phyloP scores from a whole-genome alignment of 2,329 filamentous ascomycete genomes.

The Catunica adiposa region DNA sequence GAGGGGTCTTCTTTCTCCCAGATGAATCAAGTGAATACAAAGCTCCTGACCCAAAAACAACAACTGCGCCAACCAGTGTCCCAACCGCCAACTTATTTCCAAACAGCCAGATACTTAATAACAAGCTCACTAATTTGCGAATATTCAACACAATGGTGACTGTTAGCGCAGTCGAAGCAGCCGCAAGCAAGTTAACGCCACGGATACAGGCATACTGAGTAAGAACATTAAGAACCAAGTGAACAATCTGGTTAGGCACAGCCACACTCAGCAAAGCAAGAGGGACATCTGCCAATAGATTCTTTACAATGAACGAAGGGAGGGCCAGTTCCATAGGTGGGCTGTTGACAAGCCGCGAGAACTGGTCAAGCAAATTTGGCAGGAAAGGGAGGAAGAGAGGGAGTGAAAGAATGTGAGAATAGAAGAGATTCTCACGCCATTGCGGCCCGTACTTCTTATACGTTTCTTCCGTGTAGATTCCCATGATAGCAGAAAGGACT shows the following conservation, averaged over 20 bases:
- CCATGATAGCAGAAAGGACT: conserved; percentile 82
- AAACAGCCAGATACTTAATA: conserved; percentile 87
- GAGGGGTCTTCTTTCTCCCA: conserved; percentile 4
- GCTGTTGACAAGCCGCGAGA: conserved; percentile 45
- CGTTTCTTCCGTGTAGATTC: conserved; percentile 81
- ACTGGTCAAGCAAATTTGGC: conserved; percentile 47
- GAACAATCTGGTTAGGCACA: conserved; percentile 54
- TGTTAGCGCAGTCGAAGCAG: conserved; percentile 75
- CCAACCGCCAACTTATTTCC: conserved; percentile 64
- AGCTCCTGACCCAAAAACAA: conserved; percentile 84
- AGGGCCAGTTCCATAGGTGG: conserved; percentile 30
- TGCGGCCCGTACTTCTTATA: conserved; percentile 74
- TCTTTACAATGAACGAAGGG: conserved; percentile 2
- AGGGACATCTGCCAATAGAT: background rate
- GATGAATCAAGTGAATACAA: conserved; percentile 65
- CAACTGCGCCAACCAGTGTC: conserved; percentile 61
- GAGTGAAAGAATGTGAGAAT: conserved; percentile 62
- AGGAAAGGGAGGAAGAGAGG: conserved; percentile 60
- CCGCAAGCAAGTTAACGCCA: conserved; percentile 85
- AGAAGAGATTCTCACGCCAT: conserved; percentile 94
- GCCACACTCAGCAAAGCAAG: conserved; percentile 1
- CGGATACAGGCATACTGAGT: conserved; percentile 93
- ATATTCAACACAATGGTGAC: conserved; percentile 96
- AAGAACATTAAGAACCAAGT: conserved; percentile 58
- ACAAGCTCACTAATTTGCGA: conserved; percentile 76